Percentiles rank a stretch among this genome's conserved stretches.
Evolutionary conservation across 1,139 yeast species (phyloP).

Genomic region (Saccharomyces hybrid): DNA sequence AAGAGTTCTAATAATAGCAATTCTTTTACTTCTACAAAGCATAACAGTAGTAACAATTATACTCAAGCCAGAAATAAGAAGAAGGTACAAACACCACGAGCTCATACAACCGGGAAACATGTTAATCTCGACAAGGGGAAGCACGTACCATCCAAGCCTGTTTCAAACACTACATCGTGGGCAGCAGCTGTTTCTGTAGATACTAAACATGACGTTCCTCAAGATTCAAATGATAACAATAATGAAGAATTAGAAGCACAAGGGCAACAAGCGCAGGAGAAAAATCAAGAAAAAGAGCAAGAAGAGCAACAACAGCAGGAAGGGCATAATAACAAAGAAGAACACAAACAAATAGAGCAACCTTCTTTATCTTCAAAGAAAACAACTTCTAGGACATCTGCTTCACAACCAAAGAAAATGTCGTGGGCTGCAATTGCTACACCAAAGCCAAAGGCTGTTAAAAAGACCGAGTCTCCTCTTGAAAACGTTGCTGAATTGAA

Average conservation of each 20-base stretch:
- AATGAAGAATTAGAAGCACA: background rate
- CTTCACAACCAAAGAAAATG: constrained; percentile 24
- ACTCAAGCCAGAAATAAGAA: constrained; percentile 22
- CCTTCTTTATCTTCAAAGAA: background rate
- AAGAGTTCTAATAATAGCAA: constrained; percentile 1
- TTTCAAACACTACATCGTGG: constrained; percentile 8
- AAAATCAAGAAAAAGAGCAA: background rate
- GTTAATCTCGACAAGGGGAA: constrained; percentile 27
- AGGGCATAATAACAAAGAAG: constrained; percentile 2
- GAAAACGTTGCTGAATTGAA: constrained; percentile 8
- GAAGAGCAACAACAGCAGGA: background rate
- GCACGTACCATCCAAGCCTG: constrained; percentile 11
- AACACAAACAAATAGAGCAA: background rate
- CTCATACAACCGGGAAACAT: constrained; percentile 26
- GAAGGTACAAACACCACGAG: constrained; percentile 21
- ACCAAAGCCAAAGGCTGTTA: constrained; percentile 27
- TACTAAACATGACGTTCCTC: background rate
- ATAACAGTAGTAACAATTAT: constrained; percentile 20
- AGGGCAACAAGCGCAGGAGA: constrained; percentile 3
- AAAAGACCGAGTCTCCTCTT: constrained; percentile 10
- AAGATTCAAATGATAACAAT: background rate
- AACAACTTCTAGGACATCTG: constrained; percentile 2
- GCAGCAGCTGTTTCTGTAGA: constrained; percentile 8
- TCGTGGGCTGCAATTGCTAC: constrained; percentile 40
- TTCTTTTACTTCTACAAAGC: constrained; percentile 19